A percentile compares a stretch with the other conserved stretches of the same genome.
Evolutionary conservation across 2,329 filamentous ascomycete genomes (phyloP).

Genomic region (Diplocarpon mali): DNA sequence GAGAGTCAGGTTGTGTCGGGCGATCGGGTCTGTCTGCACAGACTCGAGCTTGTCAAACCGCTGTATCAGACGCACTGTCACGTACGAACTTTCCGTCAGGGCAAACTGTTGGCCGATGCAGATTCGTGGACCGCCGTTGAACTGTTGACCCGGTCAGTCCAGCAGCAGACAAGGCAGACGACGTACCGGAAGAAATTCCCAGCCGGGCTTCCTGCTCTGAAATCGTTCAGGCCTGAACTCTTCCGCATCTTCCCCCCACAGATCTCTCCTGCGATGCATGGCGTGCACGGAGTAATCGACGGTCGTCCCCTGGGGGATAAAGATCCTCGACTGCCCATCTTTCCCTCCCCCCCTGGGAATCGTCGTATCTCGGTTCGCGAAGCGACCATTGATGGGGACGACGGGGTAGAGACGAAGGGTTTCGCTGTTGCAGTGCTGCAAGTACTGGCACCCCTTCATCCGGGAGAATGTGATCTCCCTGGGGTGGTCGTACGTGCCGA

Average conservation of each 20-base stretch:
- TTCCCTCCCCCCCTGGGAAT: slow-evolving; percentile 29
- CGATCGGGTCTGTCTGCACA: slow-evolving; percentile 24
- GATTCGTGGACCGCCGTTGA: slow-evolving; percentile 31
- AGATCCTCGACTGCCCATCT: slow-evolving; percentile 26
- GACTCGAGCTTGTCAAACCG: slow-evolving; percentile 27
- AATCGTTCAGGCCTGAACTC: slow-evolving; percentile 30
- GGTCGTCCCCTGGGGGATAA: slow-evolving; percentile 23
- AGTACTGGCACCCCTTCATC: slow-evolving; percentile 23
- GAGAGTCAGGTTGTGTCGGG: slow-evolving; percentile 20
- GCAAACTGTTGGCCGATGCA: slow-evolving; percentile 31
- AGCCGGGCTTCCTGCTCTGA: slow-evolving; percentile 33
- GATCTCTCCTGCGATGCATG: slow-evolving; percentile 28
- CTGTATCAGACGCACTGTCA: slow-evolving; percentile 28
- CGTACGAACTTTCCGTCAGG: slow-evolving; percentile 28
- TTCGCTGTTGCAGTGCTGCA: slow-evolving; percentile 25
- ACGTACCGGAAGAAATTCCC: slow-evolving; percentile 29
- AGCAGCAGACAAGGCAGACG: background rate
- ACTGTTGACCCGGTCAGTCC: slow-evolving; percentile 13
- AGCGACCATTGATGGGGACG: slow-evolving; percentile 40
- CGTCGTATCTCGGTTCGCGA: slow-evolving; percentile 34
- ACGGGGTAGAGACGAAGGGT: slow-evolving; percentile 42
- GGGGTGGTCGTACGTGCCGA: slow-evolving; percentile 26
- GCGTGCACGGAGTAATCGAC: slow-evolving; percentile 26
- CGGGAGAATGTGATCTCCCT: slow-evolving; percentile 20
- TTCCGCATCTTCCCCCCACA: slow-evolving; percentile 29